Evolutionary conservation across 495 filamentous ascomycete genomes (phyloP), one percentile per base, ranked within the genome.

Genomic region (Tuber indicum): DNA sequence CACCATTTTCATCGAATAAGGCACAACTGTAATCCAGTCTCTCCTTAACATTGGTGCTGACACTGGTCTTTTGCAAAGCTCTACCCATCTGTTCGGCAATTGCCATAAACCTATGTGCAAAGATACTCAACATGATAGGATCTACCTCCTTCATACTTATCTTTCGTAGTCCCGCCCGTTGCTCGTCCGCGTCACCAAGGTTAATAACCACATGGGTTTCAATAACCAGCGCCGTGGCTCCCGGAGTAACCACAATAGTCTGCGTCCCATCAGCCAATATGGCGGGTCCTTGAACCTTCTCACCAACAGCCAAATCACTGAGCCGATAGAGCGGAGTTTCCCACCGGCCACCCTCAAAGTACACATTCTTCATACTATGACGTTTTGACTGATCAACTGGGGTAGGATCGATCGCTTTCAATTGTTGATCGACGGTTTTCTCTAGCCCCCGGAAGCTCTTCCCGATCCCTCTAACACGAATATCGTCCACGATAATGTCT

Each of bases 31-130:
- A 99, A 81, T 99, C 96, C 7, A 99, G 88, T 3, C 96, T 91
- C 84, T 99, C 96, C 82, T 99, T 99, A 82, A 99, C 96, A 83
- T 99, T 99, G 7, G 96, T 99, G 75, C 93, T 96, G 71, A 99
- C 96, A 78, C 93, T 95, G 0, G 96, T 99, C 88, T 98, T 99
- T 80, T 98, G 96, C 43, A 99, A 87, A 3, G 96, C 94, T 74
- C 94, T 87, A 7, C 96, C 96, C 95, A 98, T 98, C 84, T 98
- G 95, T 85, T 99, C 96, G 5, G 96, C 96, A 83, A 99, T 98
- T 19, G 95, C 94, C 96, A 99, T 99, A 86, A 99, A 99, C 1
- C 96, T 87, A 84, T 99, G 94, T 1, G 93, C 93, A 81, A 99
- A 99, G 76, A 99, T 96, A 83, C 91, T 96, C 9, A 99, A 89